These are phyloP conservation scores for Xerocomellus intermedius DNA, from an alignment of 768 basidiomycete species.

Conservation along the genomic window DNA sequence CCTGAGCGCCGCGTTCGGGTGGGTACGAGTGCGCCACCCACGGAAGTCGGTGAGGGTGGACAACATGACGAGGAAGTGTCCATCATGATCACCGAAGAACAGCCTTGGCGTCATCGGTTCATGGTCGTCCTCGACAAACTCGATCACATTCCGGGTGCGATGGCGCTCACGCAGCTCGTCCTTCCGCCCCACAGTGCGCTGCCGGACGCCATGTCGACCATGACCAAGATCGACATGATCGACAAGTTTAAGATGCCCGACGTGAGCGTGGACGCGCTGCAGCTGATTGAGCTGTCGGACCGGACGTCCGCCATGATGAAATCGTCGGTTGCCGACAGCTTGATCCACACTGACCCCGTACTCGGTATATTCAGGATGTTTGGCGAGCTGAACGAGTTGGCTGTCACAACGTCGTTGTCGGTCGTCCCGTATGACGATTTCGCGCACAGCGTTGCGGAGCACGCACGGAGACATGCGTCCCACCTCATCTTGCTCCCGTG, in stretches of 20 bases:
- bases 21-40: constrained; percentile 7
- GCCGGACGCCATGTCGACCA: constrained; percentile 7
- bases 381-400: constrained; percentile 65
- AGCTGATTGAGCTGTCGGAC: constrained; percentile 80
- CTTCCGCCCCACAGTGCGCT: constrained; percentile 36
- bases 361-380: constrained; percentile 76
- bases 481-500: constrained; percentile 86
- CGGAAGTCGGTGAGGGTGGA: constrained; percentile 36
- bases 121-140: constrained; percentile 87
- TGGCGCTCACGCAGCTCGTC: constrained; percentile 86
- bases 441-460: constrained; percentile 63
- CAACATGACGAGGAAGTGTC: constrained; percentile 6
- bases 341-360: constrained; percentile 71
- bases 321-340: constrained; percentile 60
- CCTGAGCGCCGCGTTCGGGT: constrained; percentile 54
- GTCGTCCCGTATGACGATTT: constrained; percentile 80
- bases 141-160: constrained; percentile 85
- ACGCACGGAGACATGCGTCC: constrained; percentile 54
- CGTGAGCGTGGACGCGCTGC: constrained; percentile 70
- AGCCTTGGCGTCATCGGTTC: constrained; percentile 56
- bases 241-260: constrained; percentile 17
- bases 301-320: constrained; percentile 65
- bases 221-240: constrained; percentile 1
- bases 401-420: constrained; percentile 61
- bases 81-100: constrained; percentile 11